Base-by-base conservation (phyloP, 1,284 basidiomycete genomes). In the Rhodotorula glutinis region DNA sequence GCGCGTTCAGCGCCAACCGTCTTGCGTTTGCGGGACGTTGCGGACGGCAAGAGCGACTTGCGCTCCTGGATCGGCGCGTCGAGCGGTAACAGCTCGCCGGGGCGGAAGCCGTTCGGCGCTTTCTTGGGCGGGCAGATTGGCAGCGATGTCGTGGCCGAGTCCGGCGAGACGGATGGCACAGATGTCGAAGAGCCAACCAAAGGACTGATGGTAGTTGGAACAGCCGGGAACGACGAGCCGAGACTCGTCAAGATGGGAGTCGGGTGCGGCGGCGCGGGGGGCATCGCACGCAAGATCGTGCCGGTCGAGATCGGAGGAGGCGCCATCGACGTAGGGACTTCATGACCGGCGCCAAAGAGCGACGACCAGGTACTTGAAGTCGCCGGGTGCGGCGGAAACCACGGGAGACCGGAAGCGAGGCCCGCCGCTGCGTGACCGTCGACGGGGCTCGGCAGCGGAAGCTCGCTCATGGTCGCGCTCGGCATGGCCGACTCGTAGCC, bases 21-120 rank as follows among this genome's bases (percentile, higher is more conserved):
- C 49, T 86, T 74, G 38, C 83, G 82, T 76, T 86, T 87, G 53
- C 82, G 81, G 30, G 86, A 86, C 0, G 86, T 87, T 1, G 79
- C 78, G 0, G 84, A 86, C 0, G 85, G 83, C 8, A 79, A 80
- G 16, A 82, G 67, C 72, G 87, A 87, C 11, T 81, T 82, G 60
- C 86, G 82, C 1, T 81, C 67, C 71, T 72, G 71, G 52, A 72
- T 67, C 19, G 73, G 73, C 14, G 73, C 73, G 49, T 70, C 68
- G 49, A 70, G 51, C 2, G 66, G 40, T n/a, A 70, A 47, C 41
- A 72, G 67, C 30, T 62, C 43, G 2, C 53, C 54, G 13, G 47
- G 40, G 30, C 70, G 57, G 63, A 73, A 73, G 9, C 72, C 72
- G 29, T 64, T 71, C 13, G 67, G 63, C 13, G 40, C 60, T 21